Evolutionary conservation across 805 yeast species (phyloP).

Genomic region (Candida taoyuanica): DNA sequence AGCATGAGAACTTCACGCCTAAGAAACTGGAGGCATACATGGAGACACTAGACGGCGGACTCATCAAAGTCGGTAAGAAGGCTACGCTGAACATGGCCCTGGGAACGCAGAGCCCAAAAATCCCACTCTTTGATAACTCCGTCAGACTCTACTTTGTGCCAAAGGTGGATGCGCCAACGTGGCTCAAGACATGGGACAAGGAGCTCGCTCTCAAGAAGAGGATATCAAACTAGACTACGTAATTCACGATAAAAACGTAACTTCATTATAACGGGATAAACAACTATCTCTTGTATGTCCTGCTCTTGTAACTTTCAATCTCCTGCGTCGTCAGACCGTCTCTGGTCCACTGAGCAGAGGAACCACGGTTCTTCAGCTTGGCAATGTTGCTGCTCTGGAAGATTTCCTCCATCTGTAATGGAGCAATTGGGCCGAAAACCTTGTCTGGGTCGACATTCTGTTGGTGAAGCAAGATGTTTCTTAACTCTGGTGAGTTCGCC

Average conservation of each 20-base stretch:
- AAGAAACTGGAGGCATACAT: constrained; percentile 66
- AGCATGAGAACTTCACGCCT: constrained; percentile 53
- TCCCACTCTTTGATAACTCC: constrained; percentile 74
- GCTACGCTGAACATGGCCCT: constrained; percentile 60
- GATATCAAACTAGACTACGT: constrained; percentile 6
- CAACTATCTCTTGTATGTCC: constrained; percentile 9
- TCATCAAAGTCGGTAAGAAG: constrained; percentile 80
- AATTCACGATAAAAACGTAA: neutral
- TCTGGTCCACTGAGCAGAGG: constrained; percentile 43
- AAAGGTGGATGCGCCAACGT: constrained; percentile 53
- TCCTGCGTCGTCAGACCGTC: constrained; percentile 44
- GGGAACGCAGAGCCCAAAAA: constrained; percentile 53
- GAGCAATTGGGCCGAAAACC: constrained; percentile 73
- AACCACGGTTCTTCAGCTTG: constrained; percentile 50
- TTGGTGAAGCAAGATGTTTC: constrained; percentile 38
- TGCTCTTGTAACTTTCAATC: constrained; percentile 41
- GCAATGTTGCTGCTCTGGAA: constrained; percentile 46
- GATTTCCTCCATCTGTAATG: constrained; percentile 63
- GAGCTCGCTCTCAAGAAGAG: constrained; percentile 51
- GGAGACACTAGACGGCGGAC: constrained; percentile 81
- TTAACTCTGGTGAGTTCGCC: constrained; percentile 58
- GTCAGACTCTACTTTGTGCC: constrained; percentile 78
- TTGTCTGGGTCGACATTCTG: constrained; percentile 59
- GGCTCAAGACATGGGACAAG: constrained; percentile 69
- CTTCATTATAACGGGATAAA: neutral